Base-by-base conservation (phyloP, 2,329 filamentous ascomycete genomes). In the Atkinsonella texensis region DNA sequence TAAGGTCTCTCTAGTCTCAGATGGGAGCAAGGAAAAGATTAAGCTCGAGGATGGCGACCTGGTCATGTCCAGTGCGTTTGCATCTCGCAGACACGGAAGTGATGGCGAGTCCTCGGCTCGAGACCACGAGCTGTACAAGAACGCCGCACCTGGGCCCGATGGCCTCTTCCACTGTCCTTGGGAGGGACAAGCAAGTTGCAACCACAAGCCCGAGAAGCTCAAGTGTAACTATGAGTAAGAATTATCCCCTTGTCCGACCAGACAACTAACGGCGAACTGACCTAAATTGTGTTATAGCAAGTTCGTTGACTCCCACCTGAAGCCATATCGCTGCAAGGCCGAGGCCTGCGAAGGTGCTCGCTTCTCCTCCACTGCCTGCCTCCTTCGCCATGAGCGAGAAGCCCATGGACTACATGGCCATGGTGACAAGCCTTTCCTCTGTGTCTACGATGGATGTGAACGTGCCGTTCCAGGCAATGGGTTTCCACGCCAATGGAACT, bases 181-280 rank as follows among this genome's bases (percentile, higher is more conserved):
- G 76, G 83, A 85, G 66, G 85, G 81, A 60, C 76, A 83, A 54
- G 53, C 71, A 33, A 74, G 66, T 63, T 97, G 91, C 79, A 86
- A 80, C 68, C 91, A 96, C 81, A 87, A 87, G 72, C 82, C 90
- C 41, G 93, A 94, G 64, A 93, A 94, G 74, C 86, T 97, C 61
- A 96, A 96, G 80, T 96, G 91, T 83, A 95, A 95, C 72, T 97
- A 96, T 66, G 90, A 96, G 90, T 95, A 84, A 80, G 88, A 31
- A 40, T 10, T 3, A 9, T 31, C 1, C 10, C 72, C 23, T 20
- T 23, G 13, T 4, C 12, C 17, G 3, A 39, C 52, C 48, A 15
- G 18, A 44, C 17, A 40, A 18, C 28, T 9, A 13, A 31, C 13
- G 12, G 15, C 33, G 12, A 50, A 59, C 64, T 67, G 55, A 63